A percentile compares a stretch with the other conserved stretches of the same genome.
These are phyloP conservation scores for Kwoniella bestiolae DNA, from an alignment of 768 basidiomycete species.

Conservation along the genomic window DNA sequence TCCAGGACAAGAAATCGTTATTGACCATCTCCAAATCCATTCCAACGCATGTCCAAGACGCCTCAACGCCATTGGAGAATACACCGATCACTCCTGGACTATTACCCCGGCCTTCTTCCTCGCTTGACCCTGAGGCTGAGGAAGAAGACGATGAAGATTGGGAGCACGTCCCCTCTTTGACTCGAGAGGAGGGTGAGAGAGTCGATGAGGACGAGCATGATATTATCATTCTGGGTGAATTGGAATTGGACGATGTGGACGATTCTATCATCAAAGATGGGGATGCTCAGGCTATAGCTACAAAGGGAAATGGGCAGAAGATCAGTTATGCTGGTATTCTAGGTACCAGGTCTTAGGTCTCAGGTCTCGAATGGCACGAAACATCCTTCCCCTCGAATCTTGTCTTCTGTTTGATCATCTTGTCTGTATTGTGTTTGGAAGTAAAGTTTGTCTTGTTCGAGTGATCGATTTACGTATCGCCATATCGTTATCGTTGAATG, in stretches of 20 bases:
- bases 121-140: constrained; percentile 13
- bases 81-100: constrained; percentile 34
- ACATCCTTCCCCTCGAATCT: no score
- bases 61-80: constrained; percentile 3
- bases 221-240: constrained; percentile 45
- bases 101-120: constrained; percentile 6
- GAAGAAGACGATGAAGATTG: constrained; percentile 32
- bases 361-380: no score
- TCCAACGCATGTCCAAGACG: not conserved
- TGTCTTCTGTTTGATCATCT: no score
- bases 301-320: not conserved
- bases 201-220: constrained; percentile 34
- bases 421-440: no score
- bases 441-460: no score
- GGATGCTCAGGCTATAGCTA: not conserved
- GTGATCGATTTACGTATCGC: not conserved
- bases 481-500: not conserved
- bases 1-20: not conserved
- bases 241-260: constrained; percentile 26
- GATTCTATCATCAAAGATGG: no score
- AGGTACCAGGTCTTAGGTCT: not conserved
- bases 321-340: not conserved
- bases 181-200: constrained; percentile 10
- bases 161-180: constrained; percentile 24
- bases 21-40: constrained; percentile 15